Evolutionary conservation across 345 rosid genomes (phyloP), one percentile per base, ranked within the genome.

Genomic region (Bruguiera parviflora): DNA sequence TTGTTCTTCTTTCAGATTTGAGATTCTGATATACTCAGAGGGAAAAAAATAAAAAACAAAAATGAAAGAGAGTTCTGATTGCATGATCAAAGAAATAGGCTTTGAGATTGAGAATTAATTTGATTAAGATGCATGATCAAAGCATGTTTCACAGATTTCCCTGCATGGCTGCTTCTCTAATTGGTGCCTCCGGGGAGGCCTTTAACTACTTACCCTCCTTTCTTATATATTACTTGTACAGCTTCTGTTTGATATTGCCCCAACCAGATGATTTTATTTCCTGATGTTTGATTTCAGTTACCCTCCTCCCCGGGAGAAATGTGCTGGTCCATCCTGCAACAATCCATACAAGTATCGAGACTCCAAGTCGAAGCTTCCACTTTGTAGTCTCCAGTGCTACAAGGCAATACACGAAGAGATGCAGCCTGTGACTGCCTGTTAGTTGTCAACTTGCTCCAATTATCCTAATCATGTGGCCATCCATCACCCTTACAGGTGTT

Each of bases 281-380:
- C 21, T 27, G 37, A 18, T 37, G 53, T 53, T 39, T 58, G 10
- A 29, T 5, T 73, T 28, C 77, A 73, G 77, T 6, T 73, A 73
- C 58, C 77, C 77, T 62, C 77, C 72, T 9, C 77, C 77, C 5
- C 72, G 77, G 0, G 77, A 73, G 64, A 73, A 67, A 57, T 73
- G 77, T 10, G 77, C 72, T 0, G 72, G 58, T 39, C 77, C 77
- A 46, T 73, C 68, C 3, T 73, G 77, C 31, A 55, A 18, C 20
- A 73, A 73, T 43, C 72, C 77, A 21, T 73, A 67, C 64, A 73
- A 73, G 68, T 73, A 73, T 58, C 46, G 77, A 32, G 77, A 73
- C 62, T 73, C 77, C 0, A 68, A 73, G 27, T 73, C 77, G n/a
- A 67, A 73, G 56, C 68, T 73, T 6, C 77, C 77, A 8, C 68